Evolutionary conservation across 208 protist species (phyloP).

Genomic region (Crithidia sp.): DNA sequence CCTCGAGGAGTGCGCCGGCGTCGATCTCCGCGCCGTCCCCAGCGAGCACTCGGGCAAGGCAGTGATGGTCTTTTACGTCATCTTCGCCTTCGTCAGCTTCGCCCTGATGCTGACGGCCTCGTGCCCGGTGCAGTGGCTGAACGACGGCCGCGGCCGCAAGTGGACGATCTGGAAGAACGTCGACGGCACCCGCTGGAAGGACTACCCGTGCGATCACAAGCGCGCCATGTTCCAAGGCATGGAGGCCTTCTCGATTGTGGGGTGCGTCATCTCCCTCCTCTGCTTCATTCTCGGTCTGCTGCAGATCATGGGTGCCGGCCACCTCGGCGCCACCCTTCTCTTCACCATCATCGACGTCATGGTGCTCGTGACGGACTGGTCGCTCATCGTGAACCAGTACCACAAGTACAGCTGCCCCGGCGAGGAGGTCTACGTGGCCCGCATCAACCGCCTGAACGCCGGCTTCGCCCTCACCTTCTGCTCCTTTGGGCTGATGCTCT

Average conservation of each 20-base stretch:
- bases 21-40: slow-evolving; percentile 42
- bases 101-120: slow-evolving; percentile 48
- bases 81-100: slow-evolving; percentile 49
- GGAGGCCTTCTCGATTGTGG: slow-evolving; percentile 49
- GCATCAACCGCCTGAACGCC: slow-evolving; percentile 51
- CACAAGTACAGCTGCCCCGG: slow-evolving; percentile 58
- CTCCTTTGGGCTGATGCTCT: slow-evolving; percentile 45
- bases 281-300: slow-evolving; percentile 40
- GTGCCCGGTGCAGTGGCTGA: slow-evolving; percentile 50
- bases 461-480: slow-evolving; percentile 48
- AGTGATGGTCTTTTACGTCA: slow-evolving; percentile 37
- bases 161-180: slow-evolving; percentile 56
- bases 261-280: slow-evolving; percentile 34
- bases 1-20: slow-evolving; percentile 32
- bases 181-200: slow-evolving; percentile 31
- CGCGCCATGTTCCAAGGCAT: slow-evolving; percentile 54
- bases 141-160: slow-evolving; percentile 39
- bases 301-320: slow-evolving; percentile 38
- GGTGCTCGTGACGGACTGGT: slow-evolving; percentile 43
- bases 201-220: slow-evolving; percentile 46
- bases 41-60: slow-evolving; percentile 34
- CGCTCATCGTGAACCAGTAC: slow-evolving; percentile 53
- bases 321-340: slow-evolving; percentile 49
- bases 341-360: slow-evolving; percentile 30
- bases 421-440: slow-evolving; percentile 30